Evolutionary conservation across 1,284 basidiomycete genomes (phyloP), one percentile per base, ranked within the genome.

Genomic region (Papiliotrema flavescens): DNA sequence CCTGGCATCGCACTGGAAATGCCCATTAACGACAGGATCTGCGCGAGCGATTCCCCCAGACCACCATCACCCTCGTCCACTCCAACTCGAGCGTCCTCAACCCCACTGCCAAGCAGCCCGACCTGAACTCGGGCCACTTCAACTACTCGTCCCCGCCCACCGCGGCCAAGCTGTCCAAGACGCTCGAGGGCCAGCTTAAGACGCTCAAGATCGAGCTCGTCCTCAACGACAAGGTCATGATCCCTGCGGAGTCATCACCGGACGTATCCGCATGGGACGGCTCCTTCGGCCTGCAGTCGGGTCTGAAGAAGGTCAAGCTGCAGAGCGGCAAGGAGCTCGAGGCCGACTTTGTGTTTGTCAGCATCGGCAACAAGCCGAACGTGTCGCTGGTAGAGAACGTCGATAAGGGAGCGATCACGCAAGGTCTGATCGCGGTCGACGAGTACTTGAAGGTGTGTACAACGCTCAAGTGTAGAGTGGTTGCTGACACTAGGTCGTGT

Each of bases 271-370:
- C 61, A 39, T 72, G 70, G 69, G 60, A 65, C 34, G 70, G 72
- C 19, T 37, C 51, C 6, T 59, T 63, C n/a, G 71, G 70, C 15
- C 50, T 63, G 35, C 62, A 69, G 34, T 34, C 54, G 60, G 61
- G 60, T 1, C 22, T 65, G 9, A 63, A 64, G 47, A 66, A 63
- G 0, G 60, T 79, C 55, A 57, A 57, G 19, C 55, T 74, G 13
- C 51, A 54, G 26, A 61, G 62, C n/a, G 77, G 77, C 2, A 55
- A 65, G 39, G 54, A 41, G 1, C 44, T 79, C 37, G 54, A 72
- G 44, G 73, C 78, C 51, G 79, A 80, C 62, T 80, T 68, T 58
- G 63, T 80, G 36, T 71, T 79, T 48, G 40, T 78, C 47, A 71
- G 73, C 9, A 66, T 67, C 15, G 79, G 79, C 14, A 78, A 76